phyloP scores from a whole-genome alignment of 805 yeast species.

The Ogataea methylovora region DNA sequence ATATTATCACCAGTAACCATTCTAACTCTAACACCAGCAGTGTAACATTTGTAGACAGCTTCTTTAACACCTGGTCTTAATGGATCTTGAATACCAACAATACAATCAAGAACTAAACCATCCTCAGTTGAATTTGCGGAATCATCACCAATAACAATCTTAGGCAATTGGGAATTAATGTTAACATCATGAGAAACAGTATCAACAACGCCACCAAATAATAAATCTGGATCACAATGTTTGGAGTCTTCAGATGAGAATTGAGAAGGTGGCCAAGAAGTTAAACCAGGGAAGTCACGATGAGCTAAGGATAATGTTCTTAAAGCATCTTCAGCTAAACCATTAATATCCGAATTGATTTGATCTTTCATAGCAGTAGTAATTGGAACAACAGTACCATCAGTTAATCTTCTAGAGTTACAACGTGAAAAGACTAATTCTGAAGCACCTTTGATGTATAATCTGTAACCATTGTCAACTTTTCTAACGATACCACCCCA shows the following conservation, averaged over 20 bases:
- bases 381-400: constrained; percentile 22
- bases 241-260: constrained; percentile 24
- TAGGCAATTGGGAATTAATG: constrained; percentile 14
- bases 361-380: constrained; percentile 24
- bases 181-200: constrained; percentile 12
- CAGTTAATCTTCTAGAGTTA: constrained; percentile 27
- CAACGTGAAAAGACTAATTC: constrained; percentile 72
- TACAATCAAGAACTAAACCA: constrained; percentile 53
- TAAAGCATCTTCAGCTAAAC: constrained; percentile 70
- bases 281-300: constrained; percentile 45
- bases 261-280: constrained; percentile 64
- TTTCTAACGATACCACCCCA: constrained; percentile 74
- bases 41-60: constrained; percentile 78
- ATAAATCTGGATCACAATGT: constrained; percentile 35
- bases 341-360: constrained; percentile 23
- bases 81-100: constrained; percentile 95
- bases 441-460: constrained; percentile 89
- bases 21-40: constrained; percentile 90
- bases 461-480: constrained; percentile 41
- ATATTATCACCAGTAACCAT: constrained; percentile 99
- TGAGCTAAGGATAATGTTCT: constrained; percentile 89
- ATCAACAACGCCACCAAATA: constrained; percentile 29
- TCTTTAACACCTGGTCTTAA: constrained; percentile 83
- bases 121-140: constrained; percentile 9
- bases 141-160: constrained; percentile 21